Conservation (phyloP, 1,284 basidiomycete species). For the Athelia sp. region DNA sequence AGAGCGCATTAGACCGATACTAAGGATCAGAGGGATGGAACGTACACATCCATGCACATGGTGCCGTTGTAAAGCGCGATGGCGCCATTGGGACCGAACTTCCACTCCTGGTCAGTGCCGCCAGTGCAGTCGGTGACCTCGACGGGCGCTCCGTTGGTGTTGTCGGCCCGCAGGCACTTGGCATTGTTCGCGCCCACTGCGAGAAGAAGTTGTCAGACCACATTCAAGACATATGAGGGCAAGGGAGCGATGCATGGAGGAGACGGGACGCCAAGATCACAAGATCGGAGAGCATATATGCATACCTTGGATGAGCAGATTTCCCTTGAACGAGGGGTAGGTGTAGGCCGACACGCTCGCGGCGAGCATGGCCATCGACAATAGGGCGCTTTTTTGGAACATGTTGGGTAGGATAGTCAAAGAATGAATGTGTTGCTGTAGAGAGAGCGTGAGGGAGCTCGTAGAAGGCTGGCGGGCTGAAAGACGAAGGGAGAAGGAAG, state of each 20-base stretch:
- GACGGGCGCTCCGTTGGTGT: conserved; percentile 40
- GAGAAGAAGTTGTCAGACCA: no score
- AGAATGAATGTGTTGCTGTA: no score
- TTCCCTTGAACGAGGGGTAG: neutral
- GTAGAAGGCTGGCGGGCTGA: no score
- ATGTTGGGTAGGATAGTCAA: no score
- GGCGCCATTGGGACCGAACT: conserved; percentile 30
- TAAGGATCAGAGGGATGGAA: neutral
- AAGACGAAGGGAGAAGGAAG: no score
- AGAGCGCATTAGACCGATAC: neutral
- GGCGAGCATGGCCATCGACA: neutral
- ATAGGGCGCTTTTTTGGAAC: neutral
- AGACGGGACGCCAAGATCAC: no score
- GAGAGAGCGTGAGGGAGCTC: no score
- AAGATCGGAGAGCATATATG: no score
- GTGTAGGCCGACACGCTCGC: neutral
- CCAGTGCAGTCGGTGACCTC: conserved; percentile 40
- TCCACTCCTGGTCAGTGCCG: conserved; percentile 26
- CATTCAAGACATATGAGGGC: no score
- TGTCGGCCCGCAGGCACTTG: conserved; percentile 21
- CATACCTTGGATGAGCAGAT: neutral
- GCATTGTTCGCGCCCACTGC: neutral
- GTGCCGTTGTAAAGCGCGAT: conserved; percentile 35
- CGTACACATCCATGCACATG: conserved; percentile 41
- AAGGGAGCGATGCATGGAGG: no score